Base-by-base conservation (phyloP, 225 moss, liverwort and hornwort species). In the Physcomitrellopsis africana region DNA sequence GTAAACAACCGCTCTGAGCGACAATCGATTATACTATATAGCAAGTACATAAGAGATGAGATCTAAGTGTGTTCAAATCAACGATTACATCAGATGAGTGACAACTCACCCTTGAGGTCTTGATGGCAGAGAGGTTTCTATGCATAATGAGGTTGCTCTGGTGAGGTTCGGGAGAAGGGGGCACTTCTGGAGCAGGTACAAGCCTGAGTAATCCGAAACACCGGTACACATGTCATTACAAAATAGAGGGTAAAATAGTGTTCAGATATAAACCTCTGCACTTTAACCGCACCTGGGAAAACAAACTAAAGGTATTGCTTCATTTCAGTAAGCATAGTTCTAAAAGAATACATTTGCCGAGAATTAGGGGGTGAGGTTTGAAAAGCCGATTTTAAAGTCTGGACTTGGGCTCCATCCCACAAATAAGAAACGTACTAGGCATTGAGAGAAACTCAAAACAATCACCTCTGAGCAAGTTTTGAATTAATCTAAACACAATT, bases 121-220 rank as follows among this genome's bases (percentile, higher is more conserved):
- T 76, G 51, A 81, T 81, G 16, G 76, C 66, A 53, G 81, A 54
- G n/a, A 81, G 75, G 41, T 55, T 69, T 46, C 69, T 69, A 18
- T 58, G 48, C 41, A 69, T 65, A 47, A 82, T 73, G 37, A 80
- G 77, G 24, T 74, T 67, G 85, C 83, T 72, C 41, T 86, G 81
- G 68, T 77, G 88, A 65, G 80, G 64, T 46, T 79, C 70, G 10
- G 89, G 86, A 27, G 87, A 87, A 7, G 85, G 57, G 23, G 87
- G 89, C 22, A 79, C 83, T 24, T 89, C 91, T 14, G 89, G 89
- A 53, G 91, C 82, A 70, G 91, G 85, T 70, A 92, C 79, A 14
- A 92, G 91, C 91, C 89, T 91, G 77, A 57, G 68, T 3, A 48
- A n/a, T n/a, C 29, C 11, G 27, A 44, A 54, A 22, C 11, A 63